Conservation (phyloP, 176 grass and related monocot species). For the Carex parvula region DNA sequence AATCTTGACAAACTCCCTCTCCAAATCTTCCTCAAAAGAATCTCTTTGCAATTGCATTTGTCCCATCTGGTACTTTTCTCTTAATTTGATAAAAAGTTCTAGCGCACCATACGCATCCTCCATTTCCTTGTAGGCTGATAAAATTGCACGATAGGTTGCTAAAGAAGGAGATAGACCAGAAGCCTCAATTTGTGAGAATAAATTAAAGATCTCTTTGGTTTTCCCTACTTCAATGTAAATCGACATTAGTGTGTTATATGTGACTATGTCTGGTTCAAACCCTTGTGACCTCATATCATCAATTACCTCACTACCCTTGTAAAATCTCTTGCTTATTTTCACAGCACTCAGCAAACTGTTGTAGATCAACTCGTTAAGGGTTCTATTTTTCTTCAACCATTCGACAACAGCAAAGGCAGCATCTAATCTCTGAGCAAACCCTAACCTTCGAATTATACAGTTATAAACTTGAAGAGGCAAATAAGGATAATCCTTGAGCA, state of each 20-base stretch:
- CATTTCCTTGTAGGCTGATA: conserved; percentile 70
- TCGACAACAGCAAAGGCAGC: conserved; percentile 66
- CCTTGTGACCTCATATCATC: conserved; percentile 49
- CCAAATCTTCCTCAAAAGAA: conserved; percentile 41
- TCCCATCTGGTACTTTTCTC: conserved; percentile 43
- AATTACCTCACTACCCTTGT: conserved; percentile 39
- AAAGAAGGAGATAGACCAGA: conserved; percentile 50
- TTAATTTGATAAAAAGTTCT: conserved; percentile 49
- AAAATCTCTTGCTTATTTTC: conserved; percentile 45
- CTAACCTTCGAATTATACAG: conserved; percentile 61
- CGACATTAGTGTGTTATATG: conserved; percentile 9
- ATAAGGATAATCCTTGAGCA: conserved; percentile 34
- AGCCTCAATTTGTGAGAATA: conserved; percentile 41
- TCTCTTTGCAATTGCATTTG: conserved; percentile 42
- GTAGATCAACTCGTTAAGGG: conserved; percentile 67
- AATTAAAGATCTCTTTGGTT: conserved; percentile 41
- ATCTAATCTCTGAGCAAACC: conserved; percentile 38
- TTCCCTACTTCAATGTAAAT: conserved; percentile 11
- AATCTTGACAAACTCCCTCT: conserved; percentile 57
- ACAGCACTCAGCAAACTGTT: conserved; percentile 71
- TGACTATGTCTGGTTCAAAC: neutral
- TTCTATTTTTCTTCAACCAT: conserved; percentile 49
- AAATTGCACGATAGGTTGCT: conserved; percentile 53
- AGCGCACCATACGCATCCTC: conserved; percentile 48
- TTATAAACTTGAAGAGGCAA: conserved; percentile 74